Evolutionary conservation across 371 early-diverging fungal genomes (phyloP), one percentile per base, ranked within the genome.

Genomic region (Enteropsectra breve): DNA sequence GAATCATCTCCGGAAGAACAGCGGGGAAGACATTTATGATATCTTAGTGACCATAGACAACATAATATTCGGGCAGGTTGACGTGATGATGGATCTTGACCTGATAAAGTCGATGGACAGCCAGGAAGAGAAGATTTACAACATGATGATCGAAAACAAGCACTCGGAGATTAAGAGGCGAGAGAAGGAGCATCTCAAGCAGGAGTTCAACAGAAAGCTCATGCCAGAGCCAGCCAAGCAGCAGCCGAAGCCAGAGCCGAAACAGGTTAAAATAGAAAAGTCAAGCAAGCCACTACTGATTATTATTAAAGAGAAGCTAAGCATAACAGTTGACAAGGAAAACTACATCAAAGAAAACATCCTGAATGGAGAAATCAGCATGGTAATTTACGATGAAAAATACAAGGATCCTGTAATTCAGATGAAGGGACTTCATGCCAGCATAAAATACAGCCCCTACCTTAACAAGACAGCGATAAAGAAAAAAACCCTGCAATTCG

Each of bases 101-200:
- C 30, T 54, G 11, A 50, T 69, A 18, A 68, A 68, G 40, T 45
- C 21, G 21, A 69, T 76, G 70, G 77, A 77, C n/a, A 70, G 68
- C 37, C 74, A 74, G 47, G 74, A 77, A 49, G 77, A 77, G 57
- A 61, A 66, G 40, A 68, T 77, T 21, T 60, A 74, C 36, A 63
- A 77, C 3, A 56, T 74, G 68, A 74, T 77, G 74, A 60, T 69
- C 57, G 63, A 63, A 32, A 73, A 72, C 36, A 67, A 74, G 56
- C 47, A 48, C 50, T 32, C 24, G 33, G 74, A 74, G 52, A 54
- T 63, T 18, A 45, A 47, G 2, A 58, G 66, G 36, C 70, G 64
- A 48, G 56, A 67, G 26, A 71, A 65, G 48, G 63, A 63, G 37
- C 23, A 58, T n/a, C 37, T 63, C 40, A 57, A 62, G 36, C n/a